These are phyloP conservation scores for Suhomyces sp. DNA, from an alignment of 805 yeast species.

Conservation along the genomic window DNA sequence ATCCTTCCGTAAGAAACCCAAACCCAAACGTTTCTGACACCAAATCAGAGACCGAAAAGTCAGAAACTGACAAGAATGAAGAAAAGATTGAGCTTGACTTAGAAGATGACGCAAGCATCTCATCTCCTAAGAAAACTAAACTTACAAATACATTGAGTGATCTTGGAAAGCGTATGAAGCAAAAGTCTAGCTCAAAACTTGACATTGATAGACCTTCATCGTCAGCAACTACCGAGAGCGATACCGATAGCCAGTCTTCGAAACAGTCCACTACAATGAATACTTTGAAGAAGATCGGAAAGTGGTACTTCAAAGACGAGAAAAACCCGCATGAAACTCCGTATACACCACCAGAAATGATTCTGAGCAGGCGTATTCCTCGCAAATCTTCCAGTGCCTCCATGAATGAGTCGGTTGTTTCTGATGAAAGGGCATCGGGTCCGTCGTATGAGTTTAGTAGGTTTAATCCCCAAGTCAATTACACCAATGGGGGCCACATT, in stretches of 20 bases:
- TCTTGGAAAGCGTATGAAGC: slow-evolving; percentile 5
- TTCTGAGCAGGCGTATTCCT: slow-evolving; percentile 49
- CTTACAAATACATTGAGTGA: slow-evolving; percentile 15
- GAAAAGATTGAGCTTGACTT: background rate
- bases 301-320: slow-evolving; percentile 61
- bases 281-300: slow-evolving; percentile 58
- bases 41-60: background rate
- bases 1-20: slow-evolving; percentile 24
- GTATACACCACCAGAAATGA: slow-evolving; percentile 64
- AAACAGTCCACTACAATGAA: slow-evolving; percentile 15
- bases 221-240: background rate
- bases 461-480: background rate
- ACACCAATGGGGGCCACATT: background rate
- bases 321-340: slow-evolving; percentile 11
- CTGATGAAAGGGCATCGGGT: background rate
- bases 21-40: background rate
- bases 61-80: background rate
- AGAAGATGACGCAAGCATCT: background rate
- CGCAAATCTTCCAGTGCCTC: background rate
- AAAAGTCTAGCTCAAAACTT: background rate
- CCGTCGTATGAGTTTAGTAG: slow-evolving; percentile 2
- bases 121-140: slow-evolving; percentile 8
- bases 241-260: background rate
- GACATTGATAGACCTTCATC: background rate
- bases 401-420: background rate